A percentile compares a stretch with the other conserved stretches of the same genome.
Conservation (phyloP, 805 yeast species). For the Sugiyamaella qingdaonensis region DNA sequence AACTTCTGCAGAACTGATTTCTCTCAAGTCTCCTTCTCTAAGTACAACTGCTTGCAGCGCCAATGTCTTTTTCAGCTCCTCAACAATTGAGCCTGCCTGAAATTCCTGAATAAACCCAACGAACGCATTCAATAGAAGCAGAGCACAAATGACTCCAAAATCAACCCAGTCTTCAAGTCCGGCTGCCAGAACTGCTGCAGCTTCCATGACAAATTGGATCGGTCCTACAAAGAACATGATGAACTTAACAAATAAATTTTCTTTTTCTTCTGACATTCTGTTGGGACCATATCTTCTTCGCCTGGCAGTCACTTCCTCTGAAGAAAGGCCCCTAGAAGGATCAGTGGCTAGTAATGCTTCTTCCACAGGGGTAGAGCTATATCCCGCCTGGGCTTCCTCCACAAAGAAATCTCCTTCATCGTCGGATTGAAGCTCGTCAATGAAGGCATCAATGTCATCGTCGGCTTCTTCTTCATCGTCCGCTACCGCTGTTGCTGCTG, state of each 20-base stretch:
- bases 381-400: constrained; percentile 43
- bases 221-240: constrained; percentile 90
- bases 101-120: constrained; percentile 97
- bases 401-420: constrained; percentile 42
- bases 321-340: constrained; percentile 68
- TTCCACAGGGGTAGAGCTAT: constrained; percentile 72
- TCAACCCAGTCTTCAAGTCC: constrained; percentile 98
- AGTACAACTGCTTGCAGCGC: constrained; percentile 85
- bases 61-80: constrained; percentile 89
- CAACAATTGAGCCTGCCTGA: constrained; percentile 98
- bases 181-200: constrained; percentile 91
- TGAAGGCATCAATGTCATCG: constrained; percentile 55
- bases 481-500: constrained; percentile 26
- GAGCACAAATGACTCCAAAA: constrained; percentile 94
- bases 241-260: constrained; percentile 74
- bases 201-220: constrained; percentile 95
- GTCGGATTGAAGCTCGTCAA: constrained; percentile 67
- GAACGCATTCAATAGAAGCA: constrained; percentile 77
- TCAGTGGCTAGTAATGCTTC: constrained; percentile 82
- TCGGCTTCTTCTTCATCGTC: constrained; percentile 60
- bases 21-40: constrained; percentile 74
- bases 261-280: constrained; percentile 87
- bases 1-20: constrained; percentile 76
- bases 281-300: constrained; percentile 87
- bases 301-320: constrained; percentile 75